Base-by-base conservation (phyloP, 1,284 basidiomycete genomes). In the Malassezia furfur region DNA sequence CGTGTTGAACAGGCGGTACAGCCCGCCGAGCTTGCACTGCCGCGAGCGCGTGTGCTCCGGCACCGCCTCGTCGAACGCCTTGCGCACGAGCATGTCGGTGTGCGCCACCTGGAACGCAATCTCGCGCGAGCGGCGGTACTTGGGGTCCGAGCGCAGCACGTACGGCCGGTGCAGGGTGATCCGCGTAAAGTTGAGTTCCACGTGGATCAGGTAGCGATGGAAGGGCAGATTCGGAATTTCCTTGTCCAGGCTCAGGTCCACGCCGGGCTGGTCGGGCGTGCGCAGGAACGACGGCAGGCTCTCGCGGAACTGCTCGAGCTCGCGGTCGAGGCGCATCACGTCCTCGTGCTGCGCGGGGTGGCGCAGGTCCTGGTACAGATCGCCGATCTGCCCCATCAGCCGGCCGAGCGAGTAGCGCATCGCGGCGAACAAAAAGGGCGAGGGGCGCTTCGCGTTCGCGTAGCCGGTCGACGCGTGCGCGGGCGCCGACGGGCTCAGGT, bases 331-430 rank as follows among this genome's bases (percentile, higher is more conserved):
- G 1, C 80, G 78, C 39, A 87, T 76, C 36, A 91, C 88, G 67
- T 94, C 89, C 12, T 84, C 82, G 72, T 94, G 94, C 67, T 88
- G 86, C 48, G 85, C 85, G 3, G 65, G 63, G 38, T 54, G 82
- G 52, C 85, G 82, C 19, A 93, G 84, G 77, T 89, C 87, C 75
- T 96, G 91, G 76, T 91, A 96, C 75, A 93, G 88, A 69, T 93
- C 90, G 44, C 90, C 89, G 67, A 96, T 90, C 40, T 84, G 83
- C 25, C 91, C 91, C 60, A 91, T 91, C 58, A 93, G 86, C 44
- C 80, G 79, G 17, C 88, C 85, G 17, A 96, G 80, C 44, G 83
- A 81, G 68, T 91, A 86, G 34, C 91, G 81, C 34, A 96, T 80
- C 60, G 93, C 89, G 53, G 90, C 83, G 74, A 88, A 94, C 1